Evolutionary conservation across 2,329 filamentous ascomycete genomes (phyloP).

Genomic region (Penicillium sp.): DNA sequence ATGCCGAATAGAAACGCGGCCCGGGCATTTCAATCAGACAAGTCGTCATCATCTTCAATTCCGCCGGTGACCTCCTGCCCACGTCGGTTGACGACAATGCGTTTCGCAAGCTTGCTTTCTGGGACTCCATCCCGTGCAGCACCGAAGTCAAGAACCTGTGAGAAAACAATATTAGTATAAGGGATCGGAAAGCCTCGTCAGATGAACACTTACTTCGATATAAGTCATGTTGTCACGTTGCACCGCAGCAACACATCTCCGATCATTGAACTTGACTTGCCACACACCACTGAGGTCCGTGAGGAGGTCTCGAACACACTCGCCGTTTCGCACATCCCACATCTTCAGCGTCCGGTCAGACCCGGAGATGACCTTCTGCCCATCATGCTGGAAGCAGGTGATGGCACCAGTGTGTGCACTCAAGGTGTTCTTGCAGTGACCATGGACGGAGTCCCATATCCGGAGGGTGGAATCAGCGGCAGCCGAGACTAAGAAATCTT

Average conservation of each 20-base stretch:
- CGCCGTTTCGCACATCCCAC: conserved; percentile 90
- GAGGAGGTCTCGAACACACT: conserved; percentile 84
- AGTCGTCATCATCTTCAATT: conserved; percentile 29
- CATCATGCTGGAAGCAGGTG: conserved; percentile 97
- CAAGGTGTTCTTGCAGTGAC: conserved; percentile 79
- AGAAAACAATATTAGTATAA: conserved; percentile 11
- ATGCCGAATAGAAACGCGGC: not conserved
- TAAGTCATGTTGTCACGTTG: conserved; percentile 88
- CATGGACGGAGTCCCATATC: conserved; percentile 93
- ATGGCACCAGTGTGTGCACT: conserved; percentile 94
- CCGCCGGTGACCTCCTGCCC: conserved; percentile 31
- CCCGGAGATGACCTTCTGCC: conserved; percentile 89
- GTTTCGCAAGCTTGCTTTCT: conserved; percentile 64
- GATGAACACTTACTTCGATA: conserved; percentile 64
- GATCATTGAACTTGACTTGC: conserved; percentile 96
- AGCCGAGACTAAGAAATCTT: conserved; percentile 84
- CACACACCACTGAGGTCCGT: conserved; percentile 94
- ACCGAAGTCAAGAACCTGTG: conserved; percentile 90
- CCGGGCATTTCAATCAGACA: conserved; percentile 13
- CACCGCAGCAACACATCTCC: conserved; percentile 89
- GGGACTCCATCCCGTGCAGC: conserved; percentile 81
- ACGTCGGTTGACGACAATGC: conserved; percentile 50
- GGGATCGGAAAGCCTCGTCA: not conserved
- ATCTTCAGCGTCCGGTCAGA: conserved; percentile 95
- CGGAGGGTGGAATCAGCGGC: conserved; percentile 89